Conservation (phyloP, 768 basidiomycete species). For the Xerocomellus amylosporus region DNA sequence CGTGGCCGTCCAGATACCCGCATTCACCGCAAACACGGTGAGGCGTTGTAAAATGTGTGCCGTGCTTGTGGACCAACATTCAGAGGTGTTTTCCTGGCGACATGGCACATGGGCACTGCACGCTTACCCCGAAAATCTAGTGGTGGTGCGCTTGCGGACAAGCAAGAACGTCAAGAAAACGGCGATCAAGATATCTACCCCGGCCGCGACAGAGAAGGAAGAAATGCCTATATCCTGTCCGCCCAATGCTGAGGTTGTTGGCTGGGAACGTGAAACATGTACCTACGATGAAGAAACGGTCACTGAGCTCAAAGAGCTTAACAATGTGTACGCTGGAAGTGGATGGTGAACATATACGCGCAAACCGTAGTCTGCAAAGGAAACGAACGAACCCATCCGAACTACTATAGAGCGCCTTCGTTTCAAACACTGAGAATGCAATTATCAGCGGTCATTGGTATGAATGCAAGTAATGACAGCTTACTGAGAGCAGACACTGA, state of each 20-base stretch:
- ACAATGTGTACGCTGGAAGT: background rate
- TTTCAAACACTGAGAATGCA: slow-evolving; percentile 1
- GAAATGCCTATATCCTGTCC: background rate
- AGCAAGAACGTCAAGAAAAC: slow-evolving; percentile 9
- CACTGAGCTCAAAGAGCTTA: background rate
- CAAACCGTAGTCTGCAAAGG: background rate
- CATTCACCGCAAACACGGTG: slow-evolving; percentile 3
- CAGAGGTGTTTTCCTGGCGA: background rate
- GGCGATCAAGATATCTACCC: slow-evolving; percentile 4
- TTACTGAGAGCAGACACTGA: slow-evolving; percentile 3
- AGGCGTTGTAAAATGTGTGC: slow-evolving; percentile 7
- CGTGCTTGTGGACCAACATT: slow-evolving; percentile 1
- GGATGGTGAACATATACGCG: background rate
- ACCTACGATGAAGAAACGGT: background rate
- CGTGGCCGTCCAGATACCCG: slow-evolving; percentile 49
- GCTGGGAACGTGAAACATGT: background rate
- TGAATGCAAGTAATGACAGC: background rate
- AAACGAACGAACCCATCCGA: slow-evolving; percentile 6
- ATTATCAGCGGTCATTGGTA: background rate
- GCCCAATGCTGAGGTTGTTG: background rate
- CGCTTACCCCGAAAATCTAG: background rate
- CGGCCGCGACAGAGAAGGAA: background rate
- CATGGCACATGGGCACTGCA: no score
- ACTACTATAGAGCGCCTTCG: background rate
- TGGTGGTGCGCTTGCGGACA: background rate